These are phyloP conservation scores for Pleurotus cornucopiae DNA, from an alignment of 768 basidiomycete species.

Conservation along the genomic window DNA sequence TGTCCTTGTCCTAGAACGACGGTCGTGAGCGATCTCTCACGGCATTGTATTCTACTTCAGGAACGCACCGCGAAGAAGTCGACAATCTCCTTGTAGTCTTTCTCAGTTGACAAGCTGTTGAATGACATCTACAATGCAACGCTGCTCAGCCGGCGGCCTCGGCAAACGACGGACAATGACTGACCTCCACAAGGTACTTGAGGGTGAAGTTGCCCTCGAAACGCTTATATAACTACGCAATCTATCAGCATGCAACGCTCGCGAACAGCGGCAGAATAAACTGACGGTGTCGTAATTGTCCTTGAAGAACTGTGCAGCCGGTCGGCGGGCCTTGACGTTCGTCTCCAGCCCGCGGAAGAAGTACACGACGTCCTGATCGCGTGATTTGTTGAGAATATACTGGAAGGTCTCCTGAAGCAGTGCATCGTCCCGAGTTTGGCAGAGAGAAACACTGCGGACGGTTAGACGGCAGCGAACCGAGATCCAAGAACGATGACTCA, in stretches of 20 bases:
- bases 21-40: conserved; percentile 8
- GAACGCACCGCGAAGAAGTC: conserved; percentile 71
- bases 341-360: conserved; percentile 55
- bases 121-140: conserved; percentile 25
- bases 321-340: conserved; percentile 54
- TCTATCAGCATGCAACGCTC: background rate
- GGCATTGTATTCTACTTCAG: background rate
- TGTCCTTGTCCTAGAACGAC: conserved; percentile 52
- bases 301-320: conserved; percentile 59
- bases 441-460: conserved; percentile 55
- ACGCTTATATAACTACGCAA: conserved; percentile 52
- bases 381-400: conserved; percentile 49
- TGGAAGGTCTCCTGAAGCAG: conserved; percentile 61
- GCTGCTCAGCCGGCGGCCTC: background rate
- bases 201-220: conserved; percentile 70
- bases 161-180: background rate
- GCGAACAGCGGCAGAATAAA: conserved; percentile 1
- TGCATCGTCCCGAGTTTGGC: conserved; percentile 48
- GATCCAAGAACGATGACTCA: conserved; percentile 25
- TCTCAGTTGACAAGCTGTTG: conserved; percentile 53
- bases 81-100: conserved; percentile 59
- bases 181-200: conserved; percentile 46
- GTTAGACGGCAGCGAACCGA: conserved; percentile 1
- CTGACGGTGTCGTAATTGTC: conserved; percentile 63
- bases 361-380: conserved; percentile 59